phyloP scores from a whole-genome alignment of 2,329 filamentous ascomycete genomes.

The Phyllosticta paracitricarpa region DNA sequence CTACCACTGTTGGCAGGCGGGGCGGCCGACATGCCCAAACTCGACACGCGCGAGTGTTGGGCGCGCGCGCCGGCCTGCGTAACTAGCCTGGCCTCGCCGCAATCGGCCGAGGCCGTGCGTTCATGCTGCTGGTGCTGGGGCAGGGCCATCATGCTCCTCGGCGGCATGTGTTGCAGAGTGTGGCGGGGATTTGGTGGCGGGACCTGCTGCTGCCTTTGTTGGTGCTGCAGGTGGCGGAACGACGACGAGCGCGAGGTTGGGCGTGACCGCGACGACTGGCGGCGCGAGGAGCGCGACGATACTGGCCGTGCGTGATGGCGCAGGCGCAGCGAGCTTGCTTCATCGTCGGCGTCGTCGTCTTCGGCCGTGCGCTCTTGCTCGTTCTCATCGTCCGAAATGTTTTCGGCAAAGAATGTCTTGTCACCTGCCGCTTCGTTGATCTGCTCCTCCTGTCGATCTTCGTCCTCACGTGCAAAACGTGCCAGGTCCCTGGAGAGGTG shows the following conservation, averaged over 20 bases:
- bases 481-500: conserved; percentile 24
- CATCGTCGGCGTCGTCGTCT: neutral
- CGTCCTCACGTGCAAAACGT: conserved; percentile 16
- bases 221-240: neutral
- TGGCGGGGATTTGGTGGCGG: neutral
- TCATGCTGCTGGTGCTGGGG: conserved; percentile 19
- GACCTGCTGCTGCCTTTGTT: neutral
- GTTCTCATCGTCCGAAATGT: conserved; percentile 13
- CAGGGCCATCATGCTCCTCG: neutral
- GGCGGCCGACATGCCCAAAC: neutral
- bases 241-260: neutral
- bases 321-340: conserved; percentile 17
- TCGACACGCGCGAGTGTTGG: conserved; percentile 5
- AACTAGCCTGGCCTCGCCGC: conserved; percentile 23
- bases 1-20: neutral
- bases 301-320: conserved; percentile 9
- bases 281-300: neutral
- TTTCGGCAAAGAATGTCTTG: conserved; percentile 14
- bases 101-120: conserved; percentile 19
- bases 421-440: neutral
- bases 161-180: neutral
- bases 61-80: conserved; percentile 3
- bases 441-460: conserved; percentile 14
- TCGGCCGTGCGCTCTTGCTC: conserved; percentile 6
- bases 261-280: neutral